Evolutionary conservation across 176 grass and related monocot species (phyloP), one percentile per base, ranked within the genome.

Genomic region (Carex scoparia): DNA sequence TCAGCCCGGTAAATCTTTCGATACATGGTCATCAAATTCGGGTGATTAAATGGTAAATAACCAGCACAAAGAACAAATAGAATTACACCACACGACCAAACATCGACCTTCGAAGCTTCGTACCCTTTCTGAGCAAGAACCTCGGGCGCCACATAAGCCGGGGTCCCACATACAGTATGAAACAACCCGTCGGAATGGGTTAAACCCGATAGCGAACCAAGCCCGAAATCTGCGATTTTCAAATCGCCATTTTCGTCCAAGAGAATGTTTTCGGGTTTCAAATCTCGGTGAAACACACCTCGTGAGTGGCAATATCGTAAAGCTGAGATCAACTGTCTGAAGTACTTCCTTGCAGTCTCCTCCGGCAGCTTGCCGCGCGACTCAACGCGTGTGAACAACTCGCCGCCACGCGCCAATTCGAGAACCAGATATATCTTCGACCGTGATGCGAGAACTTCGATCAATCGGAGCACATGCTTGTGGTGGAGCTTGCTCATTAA

Each of bases 41-140:
- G 71, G 86, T 94, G 89, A 88, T 98, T 98, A 87, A 98, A 98
- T n/a, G 95, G 95, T 54, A 98, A 91, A 85, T 98, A 98, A 0
- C 95, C 95, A 0, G 95, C 95, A 79, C 84, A 85, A 84, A 98
- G 92, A 5, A 93, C 90, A 87, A 93, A 98, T 0, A 98, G 92
- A 79, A 98, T 90, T 0, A 98, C 91, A 66, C 95, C 95, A 83
- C 92, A 94, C 4, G 95, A 98, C 95, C 95, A 98, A 9, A 93
- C 12, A 82, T 98, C 95, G 12, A 93, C 91, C 83, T 89, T 94
- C 0, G 85, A 93, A 19, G 91, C 92, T 61, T 92, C 79, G 84
- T 98, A 98, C 4, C 83, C 95, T 16, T 89, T 91, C 65, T 81
- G 84, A 0, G 88, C 63, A 1, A 98, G 88, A 18, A 98, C 91